phyloP scores from a whole-genome alignment of 495 filamentous ascomycete genomes.

The Daldinia decipiens region DNA sequence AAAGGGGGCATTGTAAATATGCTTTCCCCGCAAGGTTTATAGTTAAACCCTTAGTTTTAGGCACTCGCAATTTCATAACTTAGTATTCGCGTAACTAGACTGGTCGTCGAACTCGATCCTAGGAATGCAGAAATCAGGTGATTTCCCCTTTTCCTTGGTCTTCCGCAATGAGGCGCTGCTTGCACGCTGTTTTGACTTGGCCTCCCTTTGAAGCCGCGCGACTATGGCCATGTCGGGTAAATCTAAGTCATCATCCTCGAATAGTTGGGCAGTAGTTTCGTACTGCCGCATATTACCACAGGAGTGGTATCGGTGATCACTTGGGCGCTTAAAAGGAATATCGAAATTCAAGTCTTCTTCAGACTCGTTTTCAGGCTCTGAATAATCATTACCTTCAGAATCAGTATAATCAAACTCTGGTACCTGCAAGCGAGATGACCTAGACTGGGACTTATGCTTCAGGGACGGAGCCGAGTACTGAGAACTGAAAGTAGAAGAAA shows the following conservation, averaged over 20 bases:
- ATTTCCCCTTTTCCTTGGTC: constrained; percentile 33
- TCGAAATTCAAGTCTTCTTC: constrained; percentile 46
- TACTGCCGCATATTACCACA: constrained; percentile 20
- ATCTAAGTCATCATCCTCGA: constrained; percentile 35
- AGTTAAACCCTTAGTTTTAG: background rate
- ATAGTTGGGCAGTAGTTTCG: background rate
- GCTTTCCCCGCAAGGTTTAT: background rate
- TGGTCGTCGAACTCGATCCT: constrained; percentile 27
- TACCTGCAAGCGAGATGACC: constrained; percentile 27
- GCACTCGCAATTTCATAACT: constrained; percentile 17
- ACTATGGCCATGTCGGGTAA: constrained; percentile 44
- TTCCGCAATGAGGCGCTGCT: constrained; percentile 21
- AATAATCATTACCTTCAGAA: constrained; percentile 23
- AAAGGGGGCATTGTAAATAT: background rate
- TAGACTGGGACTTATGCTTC: background rate
- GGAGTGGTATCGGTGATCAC: constrained; percentile 5
- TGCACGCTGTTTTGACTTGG: constrained; percentile 45
- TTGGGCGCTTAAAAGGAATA: constrained; percentile 35
- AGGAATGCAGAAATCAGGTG: constrained; percentile 6
- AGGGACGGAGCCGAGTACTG: constrained; percentile 26
- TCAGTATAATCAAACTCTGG: constrained; percentile 33
- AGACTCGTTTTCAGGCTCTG: constrained; percentile 23
- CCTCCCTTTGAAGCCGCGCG: constrained; percentile 49
- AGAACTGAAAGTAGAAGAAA: constrained; percentile 4
- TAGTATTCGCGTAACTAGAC: constrained; percentile 26